phyloP scores from a whole-genome alignment of 495 filamentous ascomycete genomes.

The Rusavskia elegans region DNA sequence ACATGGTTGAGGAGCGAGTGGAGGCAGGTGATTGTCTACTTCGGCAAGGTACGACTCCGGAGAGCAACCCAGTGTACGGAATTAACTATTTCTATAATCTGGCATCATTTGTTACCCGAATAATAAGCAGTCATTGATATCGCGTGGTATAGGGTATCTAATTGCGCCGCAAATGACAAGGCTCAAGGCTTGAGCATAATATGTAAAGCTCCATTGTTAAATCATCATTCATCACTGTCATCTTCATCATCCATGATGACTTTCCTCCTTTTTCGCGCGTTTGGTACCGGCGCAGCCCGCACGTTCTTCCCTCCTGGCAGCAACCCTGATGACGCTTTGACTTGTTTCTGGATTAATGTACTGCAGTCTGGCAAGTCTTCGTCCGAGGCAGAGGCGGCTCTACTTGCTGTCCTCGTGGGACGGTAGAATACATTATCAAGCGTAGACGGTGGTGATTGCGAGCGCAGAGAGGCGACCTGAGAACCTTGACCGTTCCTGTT shows the following conservation, averaged over 20 bases:
- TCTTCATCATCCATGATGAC: slow-evolving; percentile 18
- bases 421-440: neutral
- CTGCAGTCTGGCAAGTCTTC: slow-evolving; percentile 17
- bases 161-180: neutral
- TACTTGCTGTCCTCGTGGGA: neutral
- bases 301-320: neutral
- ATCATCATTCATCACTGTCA: slow-evolving; percentile 20
- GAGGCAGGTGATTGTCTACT: neutral
- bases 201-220: neutral
- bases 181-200: too few relatives aligned
- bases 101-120: too few relatives aligned
- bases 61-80: too few relatives aligned
- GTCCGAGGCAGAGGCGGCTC: slow-evolving; percentile 6
- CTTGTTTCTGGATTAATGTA: slow-evolving; percentile 6
- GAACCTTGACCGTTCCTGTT: too few relatives aligned
- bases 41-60: too few relatives aligned
- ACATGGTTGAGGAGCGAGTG: slow-evolving; percentile 20
- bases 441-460: neutral
- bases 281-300: neutral
- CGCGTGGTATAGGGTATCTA: slow-evolving; percentile 10
- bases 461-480: neutral
- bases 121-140: neutral
- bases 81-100: too few relatives aligned
- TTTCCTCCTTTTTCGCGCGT: slow-evolving; percentile 9
- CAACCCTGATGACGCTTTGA: neutral